Percentiles rank a stretch among this genome's conserved stretches.
These are phyloP conservation scores for Gaertneriomyces sp. DNA, from an alignment of 192 early-diverging fungal species.

Conservation along the genomic window DNA sequence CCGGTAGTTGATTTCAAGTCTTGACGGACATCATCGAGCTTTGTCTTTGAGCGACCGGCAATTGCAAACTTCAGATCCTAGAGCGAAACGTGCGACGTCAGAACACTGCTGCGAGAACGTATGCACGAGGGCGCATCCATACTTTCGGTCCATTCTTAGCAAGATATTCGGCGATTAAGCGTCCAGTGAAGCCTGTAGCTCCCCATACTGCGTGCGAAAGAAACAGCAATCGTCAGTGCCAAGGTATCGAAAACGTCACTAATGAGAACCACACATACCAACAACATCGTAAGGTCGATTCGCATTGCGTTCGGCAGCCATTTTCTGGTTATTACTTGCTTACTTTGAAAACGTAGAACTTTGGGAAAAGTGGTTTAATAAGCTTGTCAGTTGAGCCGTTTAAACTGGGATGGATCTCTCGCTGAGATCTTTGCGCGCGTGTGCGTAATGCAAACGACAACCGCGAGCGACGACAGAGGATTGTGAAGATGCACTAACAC, in stretches of 20 bases:
- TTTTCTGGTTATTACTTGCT: constrained; percentile 51
- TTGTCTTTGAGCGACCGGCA: constrained; percentile 67
- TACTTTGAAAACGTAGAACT: no score
- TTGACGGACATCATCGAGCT: constrained; percentile 58
- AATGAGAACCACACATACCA: constrained; percentile 62
- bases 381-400: no score
- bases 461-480: no score
- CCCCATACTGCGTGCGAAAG: constrained; percentile 40
- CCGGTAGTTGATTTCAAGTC: not conserved
- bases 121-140: not conserved
- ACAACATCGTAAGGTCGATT: constrained; percentile 92
- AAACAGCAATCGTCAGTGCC: no score
- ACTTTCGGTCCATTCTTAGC: constrained; percentile 40
- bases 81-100: not conserved
- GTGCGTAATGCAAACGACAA: no score
- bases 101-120: not conserved
- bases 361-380: no score
- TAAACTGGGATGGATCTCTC: no score
- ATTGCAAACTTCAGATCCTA: constrained; percentile 67
- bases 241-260: no score
- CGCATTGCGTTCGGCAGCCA: constrained; percentile 61
- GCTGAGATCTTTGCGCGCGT: no score
- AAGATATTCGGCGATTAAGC: constrained; percentile 64
- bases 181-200: constrained; percentile 82
- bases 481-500: no score